These are phyloP conservation scores for Populus simonii DNA, from an alignment of 345 rosid genomes.

Conservation along the genomic window DNA sequence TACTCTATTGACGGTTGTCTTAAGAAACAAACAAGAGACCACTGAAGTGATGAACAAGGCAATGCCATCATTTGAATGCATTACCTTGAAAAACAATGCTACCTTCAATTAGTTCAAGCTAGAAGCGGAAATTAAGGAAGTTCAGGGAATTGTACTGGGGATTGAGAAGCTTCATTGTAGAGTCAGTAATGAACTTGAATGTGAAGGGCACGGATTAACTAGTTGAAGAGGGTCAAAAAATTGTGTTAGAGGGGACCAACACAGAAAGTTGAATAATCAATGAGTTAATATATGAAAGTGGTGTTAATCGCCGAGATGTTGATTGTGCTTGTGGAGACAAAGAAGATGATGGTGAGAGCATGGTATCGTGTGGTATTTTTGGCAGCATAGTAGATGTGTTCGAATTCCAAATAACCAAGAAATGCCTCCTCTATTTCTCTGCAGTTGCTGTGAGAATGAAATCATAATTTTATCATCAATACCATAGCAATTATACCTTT, in stretches of 20 bases:
- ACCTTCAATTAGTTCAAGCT: constrained; percentile 57
- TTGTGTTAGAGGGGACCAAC: constrained; percentile 49
- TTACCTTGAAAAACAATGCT: constrained; percentile 53
- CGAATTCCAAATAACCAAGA: constrained; percentile 60
- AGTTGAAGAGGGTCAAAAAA: constrained; percentile 44
- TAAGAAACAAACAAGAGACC: constrained; percentile 25
- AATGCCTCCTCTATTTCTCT: constrained; percentile 71
- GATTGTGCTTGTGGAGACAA: constrained; percentile 71
- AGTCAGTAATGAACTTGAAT: constrained; percentile 41
- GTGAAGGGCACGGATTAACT: constrained; percentile 28
- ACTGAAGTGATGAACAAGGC: constrained; percentile 9
- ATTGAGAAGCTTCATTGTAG: constrained; percentile 42
- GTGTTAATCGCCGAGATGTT: constrained; percentile 25
- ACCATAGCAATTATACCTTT: constrained; percentile 17
- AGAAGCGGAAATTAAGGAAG: constrained; percentile 47
- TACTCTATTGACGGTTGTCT: constrained; percentile 51
- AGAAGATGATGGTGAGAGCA: constrained; percentile 81
- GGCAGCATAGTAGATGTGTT: constrained; percentile 88
- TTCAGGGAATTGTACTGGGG: constrained; percentile 78
- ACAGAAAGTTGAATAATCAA: constrained; percentile 25
- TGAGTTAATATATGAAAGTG: constrained; percentile 31
- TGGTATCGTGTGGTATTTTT: constrained; percentile 77
- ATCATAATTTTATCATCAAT: constrained; percentile 54
- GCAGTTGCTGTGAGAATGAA: constrained; percentile 77
- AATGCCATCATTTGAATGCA: constrained; percentile 61